These are phyloP conservation scores for Pyrenula massariospora DNA, from an alignment of 495 filamentous ascomycete species.

Conservation along the genomic window DNA sequence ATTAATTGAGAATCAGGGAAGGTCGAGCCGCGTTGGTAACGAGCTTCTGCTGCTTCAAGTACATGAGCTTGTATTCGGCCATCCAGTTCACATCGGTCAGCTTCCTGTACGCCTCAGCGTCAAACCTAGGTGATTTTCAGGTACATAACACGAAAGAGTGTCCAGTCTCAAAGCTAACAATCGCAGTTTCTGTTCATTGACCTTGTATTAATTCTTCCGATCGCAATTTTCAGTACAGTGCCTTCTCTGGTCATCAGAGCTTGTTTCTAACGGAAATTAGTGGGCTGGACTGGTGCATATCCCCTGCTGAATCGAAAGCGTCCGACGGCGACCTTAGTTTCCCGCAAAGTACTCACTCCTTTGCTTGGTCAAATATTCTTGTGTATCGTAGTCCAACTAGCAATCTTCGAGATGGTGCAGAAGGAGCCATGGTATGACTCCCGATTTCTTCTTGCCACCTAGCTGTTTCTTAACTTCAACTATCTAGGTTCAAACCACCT, in stretches of 20 bases:
- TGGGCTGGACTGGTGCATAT: conserved; percentile 90
- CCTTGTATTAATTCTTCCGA: conserved; percentile 81
- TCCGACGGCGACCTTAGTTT: conserved; percentile 87
- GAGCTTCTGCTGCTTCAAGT: conserved; percentile 99
- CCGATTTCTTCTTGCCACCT: background rate
- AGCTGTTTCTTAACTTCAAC: conserved; percentile 4
- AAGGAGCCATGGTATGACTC: conserved; percentile 59
- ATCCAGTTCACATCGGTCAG: conserved; percentile 99
- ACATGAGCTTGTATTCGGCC: conserved; percentile 97
- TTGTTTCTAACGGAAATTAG: conserved; percentile 21
- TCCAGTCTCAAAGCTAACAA: conserved; percentile 9
- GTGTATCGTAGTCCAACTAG: conserved; percentile 64
- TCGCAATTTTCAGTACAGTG: conserved; percentile 82
- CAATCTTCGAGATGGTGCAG: conserved; percentile 60
- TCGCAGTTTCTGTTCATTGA: conserved; percentile 84
- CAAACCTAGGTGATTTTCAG: conserved; percentile 95
- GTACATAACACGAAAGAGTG: conserved; percentile 20
- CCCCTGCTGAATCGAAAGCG: conserved; percentile 68
- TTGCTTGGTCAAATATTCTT: conserved; percentile 82
- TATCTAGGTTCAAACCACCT: conserved; percentile 65
- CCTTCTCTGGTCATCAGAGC: background rate
- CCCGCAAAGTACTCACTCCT: conserved; percentile 81
- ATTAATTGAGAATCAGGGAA: conserved; percentile 42
- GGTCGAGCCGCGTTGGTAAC: conserved; percentile 90
- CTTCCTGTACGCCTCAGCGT: conserved; percentile 90